phyloP scores from a whole-genome alignment of 2,329 filamentous ascomycete species.

The Lasiodiplodia citricola region DNA sequence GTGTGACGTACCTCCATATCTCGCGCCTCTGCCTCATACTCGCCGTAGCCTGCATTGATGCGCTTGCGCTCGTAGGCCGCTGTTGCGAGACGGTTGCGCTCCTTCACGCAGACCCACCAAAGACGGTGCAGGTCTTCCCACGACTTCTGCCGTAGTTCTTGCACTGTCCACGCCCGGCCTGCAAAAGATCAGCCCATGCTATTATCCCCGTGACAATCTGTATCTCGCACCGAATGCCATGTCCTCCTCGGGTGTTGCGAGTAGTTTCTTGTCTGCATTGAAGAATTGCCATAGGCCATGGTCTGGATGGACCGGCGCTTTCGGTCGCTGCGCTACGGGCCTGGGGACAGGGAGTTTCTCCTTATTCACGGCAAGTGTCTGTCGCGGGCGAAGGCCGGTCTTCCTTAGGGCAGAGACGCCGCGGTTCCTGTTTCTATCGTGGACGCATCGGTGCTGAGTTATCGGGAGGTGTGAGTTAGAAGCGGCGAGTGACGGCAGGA shows the following conservation, averaged over 20 bases:
- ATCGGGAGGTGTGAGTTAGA: slow-evolving; percentile 58
- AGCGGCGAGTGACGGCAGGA: slow-evolving; percentile 23
- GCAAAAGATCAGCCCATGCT: slow-evolving; percentile 24
- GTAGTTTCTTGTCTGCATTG: slow-evolving; percentile 68
- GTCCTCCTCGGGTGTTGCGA: slow-evolving; percentile 75
- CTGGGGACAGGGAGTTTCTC: slow-evolving; percentile 76
- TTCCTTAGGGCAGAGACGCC: slow-evolving; percentile 82
- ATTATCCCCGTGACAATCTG: neutral
- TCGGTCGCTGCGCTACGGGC: slow-evolving; percentile 59
- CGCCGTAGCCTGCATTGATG: slow-evolving; percentile 74
- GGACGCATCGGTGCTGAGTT: slow-evolving; percentile 52
- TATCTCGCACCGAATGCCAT: slow-evolving; percentile 65
- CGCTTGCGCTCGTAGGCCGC: slow-evolving; percentile 71
- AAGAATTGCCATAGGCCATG: slow-evolving; percentile 97
- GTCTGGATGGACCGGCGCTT: slow-evolving; percentile 55
- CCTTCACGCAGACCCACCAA: slow-evolving; percentile 94
- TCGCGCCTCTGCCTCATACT: slow-evolving; percentile 67
- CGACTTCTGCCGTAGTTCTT: slow-evolving; percentile 85
- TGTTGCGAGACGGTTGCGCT: slow-evolving; percentile 88
- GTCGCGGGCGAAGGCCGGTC: slow-evolving; percentile 69
- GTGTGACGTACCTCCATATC: slow-evolving; percentile 66
- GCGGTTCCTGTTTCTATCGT: slow-evolving; percentile 71
- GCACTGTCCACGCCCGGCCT: slow-evolving; percentile 80
- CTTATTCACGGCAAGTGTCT: slow-evolving; percentile 75
- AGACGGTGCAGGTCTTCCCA: slow-evolving; percentile 92